These are phyloP conservation scores for Hanseniaspora hatyaiensis DNA, from an alignment of 805 yeast genomes.

Conservation along the genomic window DNA sequence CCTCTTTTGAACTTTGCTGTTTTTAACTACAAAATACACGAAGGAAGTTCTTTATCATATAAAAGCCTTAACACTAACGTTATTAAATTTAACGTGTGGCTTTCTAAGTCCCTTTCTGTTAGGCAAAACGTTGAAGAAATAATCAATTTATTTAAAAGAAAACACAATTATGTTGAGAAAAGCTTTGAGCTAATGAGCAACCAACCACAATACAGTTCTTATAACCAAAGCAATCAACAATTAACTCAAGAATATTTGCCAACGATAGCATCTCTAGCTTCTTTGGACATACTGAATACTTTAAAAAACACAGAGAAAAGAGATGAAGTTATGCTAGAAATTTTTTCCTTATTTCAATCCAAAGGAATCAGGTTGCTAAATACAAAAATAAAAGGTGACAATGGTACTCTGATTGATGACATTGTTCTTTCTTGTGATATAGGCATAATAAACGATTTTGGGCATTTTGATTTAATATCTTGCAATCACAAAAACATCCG, in stretches of 20 bases:
- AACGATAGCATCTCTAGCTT: slow-evolving; percentile 26
- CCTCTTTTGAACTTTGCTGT: slow-evolving; percentile 8
- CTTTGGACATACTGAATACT: slow-evolving; percentile 4
- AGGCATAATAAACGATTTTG: not conserved
- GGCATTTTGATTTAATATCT: not conserved
- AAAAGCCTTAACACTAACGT: not conserved
- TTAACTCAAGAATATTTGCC: slow-evolving; percentile 30
- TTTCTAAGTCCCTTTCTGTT: slow-evolving; percentile 1
- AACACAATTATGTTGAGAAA: slow-evolving; percentile 18
- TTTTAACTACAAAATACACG: slow-evolving; percentile 3
- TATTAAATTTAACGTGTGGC: slow-evolving; percentile 9
- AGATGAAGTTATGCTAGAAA: slow-evolving; percentile 4
- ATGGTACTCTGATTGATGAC: not conserved
- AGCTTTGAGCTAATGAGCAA: too few species aligned
- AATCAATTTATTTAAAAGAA: slow-evolving; percentile 17
- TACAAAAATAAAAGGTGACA: not conserved
- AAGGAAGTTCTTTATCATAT: not conserved
- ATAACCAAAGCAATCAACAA: slow-evolving; percentile 18
- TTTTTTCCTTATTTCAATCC: not conserved
- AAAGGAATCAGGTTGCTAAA: slow-evolving; percentile 1
- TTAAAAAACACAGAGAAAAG: slow-evolving; percentile 9
- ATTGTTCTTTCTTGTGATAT: not conserved
- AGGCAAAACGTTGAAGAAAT: slow-evolving; percentile 5
- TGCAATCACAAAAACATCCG: slow-evolving; percentile 1
- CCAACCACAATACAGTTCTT: not conserved